phyloP scores from a whole-genome alignment of 2,329 filamentous ascomycete species.

The Exophiala bonariae region DNA sequence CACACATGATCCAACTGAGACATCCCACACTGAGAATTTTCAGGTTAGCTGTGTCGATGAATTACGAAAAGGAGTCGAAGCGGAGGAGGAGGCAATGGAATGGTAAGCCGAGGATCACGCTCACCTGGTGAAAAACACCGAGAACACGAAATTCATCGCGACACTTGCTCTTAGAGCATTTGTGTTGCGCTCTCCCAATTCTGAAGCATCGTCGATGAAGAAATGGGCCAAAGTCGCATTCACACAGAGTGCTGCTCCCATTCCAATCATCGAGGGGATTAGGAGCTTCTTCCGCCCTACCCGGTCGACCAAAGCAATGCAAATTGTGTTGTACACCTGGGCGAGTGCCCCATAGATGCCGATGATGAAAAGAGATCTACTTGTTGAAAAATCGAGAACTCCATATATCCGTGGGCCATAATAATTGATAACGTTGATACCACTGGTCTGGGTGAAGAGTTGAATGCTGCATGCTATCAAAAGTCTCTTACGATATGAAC shows the following conservation, averaged over 20 bases:
- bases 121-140: slow-evolving; percentile 41
- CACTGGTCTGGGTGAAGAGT: slow-evolving; percentile 49
- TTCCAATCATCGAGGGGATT: slow-evolving; percentile 46
- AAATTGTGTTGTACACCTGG: slow-evolving; percentile 49
- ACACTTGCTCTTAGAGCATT: slow-evolving; percentile 46
- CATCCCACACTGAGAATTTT: slow-evolving; percentile 34
- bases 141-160: slow-evolving; percentile 50
- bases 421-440: slow-evolving; percentile 49
- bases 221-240: slow-evolving; percentile 43
- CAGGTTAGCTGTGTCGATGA: too few species aligned
- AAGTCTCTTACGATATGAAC: slow-evolving; percentile 47
- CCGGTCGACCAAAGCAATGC: slow-evolving; percentile 47
- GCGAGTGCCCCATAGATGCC: slow-evolving; percentile 53
- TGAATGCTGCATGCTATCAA: slow-evolving; percentile 51
- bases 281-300: slow-evolving; percentile 52
- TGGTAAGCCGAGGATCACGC: slow-evolving; percentile 6
- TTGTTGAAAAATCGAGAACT: slow-evolving; percentile 45
- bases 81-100: too few species aligned
- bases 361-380: slow-evolving; percentile 51
- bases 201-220: slow-evolving; percentile 31
- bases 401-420: slow-evolving; percentile 47
- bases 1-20: slow-evolving; percentile 50
- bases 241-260: slow-evolving; percentile 40
- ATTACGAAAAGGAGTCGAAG: too few species aligned
- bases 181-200: slow-evolving; percentile 25